phyloP scores from a whole-genome alignment of 345 rosid species.

The Aegle marmelos region DNA sequence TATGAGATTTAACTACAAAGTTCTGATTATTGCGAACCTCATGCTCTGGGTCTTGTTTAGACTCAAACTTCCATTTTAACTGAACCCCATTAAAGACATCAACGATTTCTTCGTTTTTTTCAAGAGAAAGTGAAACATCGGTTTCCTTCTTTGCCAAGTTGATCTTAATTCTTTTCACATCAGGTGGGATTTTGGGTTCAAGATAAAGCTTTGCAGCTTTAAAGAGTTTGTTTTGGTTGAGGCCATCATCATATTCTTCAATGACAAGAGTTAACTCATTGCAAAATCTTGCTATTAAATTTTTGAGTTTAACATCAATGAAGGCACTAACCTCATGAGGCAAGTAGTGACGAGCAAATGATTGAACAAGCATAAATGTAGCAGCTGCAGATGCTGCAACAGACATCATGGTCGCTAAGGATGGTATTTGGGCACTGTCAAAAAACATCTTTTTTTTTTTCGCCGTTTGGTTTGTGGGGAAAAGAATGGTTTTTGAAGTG shows the following conservation, averaged over 20 bases:
- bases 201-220: conserved; percentile 37
- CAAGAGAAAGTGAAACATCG: conserved; percentile 18
- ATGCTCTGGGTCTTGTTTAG: neutral
- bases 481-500: too few species aligned
- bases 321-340: neutral
- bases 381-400: neutral
- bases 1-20: neutral
- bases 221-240: neutral
- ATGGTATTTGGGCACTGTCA: neutral
- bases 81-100: conserved; percentile 16
- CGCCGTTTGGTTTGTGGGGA: neutral
- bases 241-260: neutral
- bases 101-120: conserved; percentile 17
- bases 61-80: conserved; percentile 23
- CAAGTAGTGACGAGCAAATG: neutral
- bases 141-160: neutral
- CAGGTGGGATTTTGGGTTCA: conserved; percentile 19
- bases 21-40: neutral
- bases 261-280: neutral
- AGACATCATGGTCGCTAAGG: neutral
- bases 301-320: neutral
- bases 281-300: neutral
- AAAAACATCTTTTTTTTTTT: neutral
- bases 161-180: neutral
- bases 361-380: neutral